Base-by-base conservation (phyloP, 2,329 filamentous ascomycete genomes). In the Metarhizium rileyi region DNA sequence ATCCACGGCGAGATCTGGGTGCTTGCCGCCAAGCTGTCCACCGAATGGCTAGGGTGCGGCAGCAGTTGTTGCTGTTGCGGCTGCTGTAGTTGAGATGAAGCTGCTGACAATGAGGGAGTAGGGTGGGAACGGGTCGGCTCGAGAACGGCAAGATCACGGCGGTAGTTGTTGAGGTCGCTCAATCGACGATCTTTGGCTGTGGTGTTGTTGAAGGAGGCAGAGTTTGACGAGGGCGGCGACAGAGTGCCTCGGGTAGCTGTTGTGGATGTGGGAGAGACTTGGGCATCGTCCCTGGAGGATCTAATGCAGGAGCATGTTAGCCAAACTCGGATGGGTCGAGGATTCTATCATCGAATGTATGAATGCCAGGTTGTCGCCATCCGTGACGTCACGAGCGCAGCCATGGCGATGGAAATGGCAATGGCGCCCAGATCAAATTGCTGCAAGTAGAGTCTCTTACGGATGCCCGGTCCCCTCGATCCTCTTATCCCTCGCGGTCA, bases 131-230 rank as follows among this genome's bases (percentile, higher is more conserved):
- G 77, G 51, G 76, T 73, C 30, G 78, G 76, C 55, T 87, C 83
- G 59, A 87, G 72, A 51, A 84, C 78, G 57, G 81, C 76, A 50
- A 87, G 76, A 59, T 88, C 83, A 69, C 83, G 84, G 60, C 84
- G 81, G 63, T 87, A 84, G 63, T 85, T 83, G 62, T 73, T 73
- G 58, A 87, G 76, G 61, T 84, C 81, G 69, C 74, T 77, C 62
- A 76, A 65, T 57, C 76, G 72, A 59, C 74, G 77, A 55, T 78
- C 78, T 65, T 71, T 67, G 52, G 71, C 71, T 52, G 67, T 47
- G 69, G 71, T 57, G 73, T 56, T 56, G 56, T n/a, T n/a, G n/a
- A n/a, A n/a, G n/a, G 56, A 62, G 53, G 65, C 61, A 40, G 66
- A 66, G 49, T 26, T 42, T 42, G 38, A 42, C 12, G 70, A 69